phyloP scores from a whole-genome alignment of 345 rosid genomes.

The Litchi chinensis region DNA sequence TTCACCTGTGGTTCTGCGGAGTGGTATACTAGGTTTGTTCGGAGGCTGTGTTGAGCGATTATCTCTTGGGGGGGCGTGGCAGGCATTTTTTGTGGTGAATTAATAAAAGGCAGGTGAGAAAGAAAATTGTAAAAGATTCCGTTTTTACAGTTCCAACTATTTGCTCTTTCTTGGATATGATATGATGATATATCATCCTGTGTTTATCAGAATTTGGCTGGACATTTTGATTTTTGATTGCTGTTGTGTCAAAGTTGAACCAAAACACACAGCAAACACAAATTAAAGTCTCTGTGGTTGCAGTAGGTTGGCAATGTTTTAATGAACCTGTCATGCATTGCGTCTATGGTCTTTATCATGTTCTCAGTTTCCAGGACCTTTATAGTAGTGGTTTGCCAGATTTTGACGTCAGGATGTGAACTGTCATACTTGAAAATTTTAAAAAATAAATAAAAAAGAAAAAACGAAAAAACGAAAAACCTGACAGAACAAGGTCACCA shows the following conservation, averaged over 20 bases:
- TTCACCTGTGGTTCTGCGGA: conserved; percentile 42
- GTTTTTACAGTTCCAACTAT: conserved; percentile 5
- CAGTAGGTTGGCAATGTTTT: not conserved
- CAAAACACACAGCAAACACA: not conserved
- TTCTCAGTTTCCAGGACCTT: not conserved
- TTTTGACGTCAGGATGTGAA: not conserved
- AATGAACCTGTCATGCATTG: not conserved
- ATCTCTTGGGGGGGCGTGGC: conserved; percentile 25
- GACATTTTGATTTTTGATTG: not conserved
- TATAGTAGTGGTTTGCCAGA: too few species aligned
- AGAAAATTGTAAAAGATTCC: conserved; percentile 26
- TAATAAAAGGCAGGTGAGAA: conserved; percentile 48
- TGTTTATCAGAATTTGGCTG: not conserved
- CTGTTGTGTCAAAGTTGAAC: not conserved
- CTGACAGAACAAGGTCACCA: not conserved
- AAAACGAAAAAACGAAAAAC: too few species aligned
- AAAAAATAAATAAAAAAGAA: too few species aligned
- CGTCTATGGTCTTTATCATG: not conserved
- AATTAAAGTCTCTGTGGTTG: not conserved
- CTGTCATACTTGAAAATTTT: not conserved
- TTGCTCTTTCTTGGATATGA: not conserved
- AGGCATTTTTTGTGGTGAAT: conserved; percentile 43
- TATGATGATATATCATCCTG: not conserved
- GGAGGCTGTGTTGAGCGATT: conserved; percentile 21
- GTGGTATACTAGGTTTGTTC: conserved; percentile 30